These are phyloP conservation scores for Gastrodia elata DNA, from an alignment of 106 monocot genomes.

Conservation along the genomic window DNA sequence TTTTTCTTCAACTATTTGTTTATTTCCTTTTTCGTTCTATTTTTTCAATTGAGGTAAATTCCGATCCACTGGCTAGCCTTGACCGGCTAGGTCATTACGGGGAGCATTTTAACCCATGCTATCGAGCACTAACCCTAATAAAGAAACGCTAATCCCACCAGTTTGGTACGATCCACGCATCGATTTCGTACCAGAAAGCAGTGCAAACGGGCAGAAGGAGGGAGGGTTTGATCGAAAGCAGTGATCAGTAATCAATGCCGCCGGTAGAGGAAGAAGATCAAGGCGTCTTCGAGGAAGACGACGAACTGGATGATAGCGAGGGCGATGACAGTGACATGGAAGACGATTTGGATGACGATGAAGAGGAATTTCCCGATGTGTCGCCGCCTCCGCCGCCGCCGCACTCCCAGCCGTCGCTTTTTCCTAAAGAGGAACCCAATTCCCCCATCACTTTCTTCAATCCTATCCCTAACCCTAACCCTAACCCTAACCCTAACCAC, in stretches of 20 bases:
- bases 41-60: no score
- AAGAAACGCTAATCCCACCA: no score
- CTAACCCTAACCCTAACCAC: constrained; percentile 19
- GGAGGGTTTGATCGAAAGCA: not conserved
- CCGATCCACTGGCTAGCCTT: no score
- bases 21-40: no score
- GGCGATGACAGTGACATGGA: constrained; percentile 25
- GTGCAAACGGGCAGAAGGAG: no score
- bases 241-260: not conserved
- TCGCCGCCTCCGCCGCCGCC: constrained; percentile 1
- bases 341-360: constrained; percentile 6
- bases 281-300: constrained; percentile 19
- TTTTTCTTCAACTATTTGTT: no score
- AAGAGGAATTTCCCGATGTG: constrained; percentile 4
- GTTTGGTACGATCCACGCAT: no score
- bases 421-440: not conserved
- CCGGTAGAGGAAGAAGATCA: constrained; percentile 1
- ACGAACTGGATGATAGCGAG: constrained; percentile 28
- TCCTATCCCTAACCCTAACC: constrained; percentile 21
- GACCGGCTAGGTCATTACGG: no score
- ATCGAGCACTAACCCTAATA: no score
- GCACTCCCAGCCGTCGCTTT: constrained; percentile 3
- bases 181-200: no score
- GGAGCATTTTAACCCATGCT: no score
- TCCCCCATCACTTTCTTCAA: not conserved